Conservation (phyloP, 2,329 filamentous ascomycete species). For the Monilinia polystroma region DNA sequence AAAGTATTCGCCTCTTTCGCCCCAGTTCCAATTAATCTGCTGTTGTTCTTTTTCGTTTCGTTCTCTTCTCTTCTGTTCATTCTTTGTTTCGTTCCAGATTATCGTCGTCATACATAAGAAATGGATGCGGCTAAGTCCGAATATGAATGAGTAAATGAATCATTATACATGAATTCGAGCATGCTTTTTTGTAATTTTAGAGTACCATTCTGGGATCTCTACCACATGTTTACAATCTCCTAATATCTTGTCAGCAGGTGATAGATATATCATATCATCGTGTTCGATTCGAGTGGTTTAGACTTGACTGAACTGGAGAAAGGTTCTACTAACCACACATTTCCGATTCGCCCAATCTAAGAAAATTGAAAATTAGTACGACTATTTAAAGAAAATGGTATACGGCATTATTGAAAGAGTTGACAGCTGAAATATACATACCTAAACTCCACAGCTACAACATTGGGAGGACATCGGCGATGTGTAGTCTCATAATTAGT, state of each 20-base stretch:
- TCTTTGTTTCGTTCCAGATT: neutral
- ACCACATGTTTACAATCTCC: slow-evolving; percentile 19
- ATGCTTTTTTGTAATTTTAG: slow-evolving; percentile 16
- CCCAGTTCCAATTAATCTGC: neutral
- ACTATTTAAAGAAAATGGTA: slow-evolving; percentile 9
- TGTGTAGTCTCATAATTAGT: slow-evolving; percentile 50
- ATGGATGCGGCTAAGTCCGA: slow-evolving; percentile 1
- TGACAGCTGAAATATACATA: slow-evolving; percentile 23
- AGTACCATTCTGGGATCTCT: slow-evolving; percentile 20
- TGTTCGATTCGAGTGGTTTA: slow-evolving; percentile 7
- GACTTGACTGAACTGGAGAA: slow-evolving; percentile 1
- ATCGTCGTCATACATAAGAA: slow-evolving; percentile 13
- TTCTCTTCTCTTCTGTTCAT: neutral
- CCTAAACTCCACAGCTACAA: slow-evolving; percentile 42
- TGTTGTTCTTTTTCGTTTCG: neutral
- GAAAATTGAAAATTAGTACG: slow-evolving; percentile 24
- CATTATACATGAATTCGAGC: slow-evolving; percentile 17
- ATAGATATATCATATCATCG: neutral
- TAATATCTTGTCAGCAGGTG: slow-evolving; percentile 8
- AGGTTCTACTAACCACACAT: slow-evolving; percentile 34
- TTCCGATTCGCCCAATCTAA: slow-evolving; percentile 35
- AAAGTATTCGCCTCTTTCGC: slow-evolving; percentile 1
- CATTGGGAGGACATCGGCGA: slow-evolving; percentile 53
- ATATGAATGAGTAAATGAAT: neutral
- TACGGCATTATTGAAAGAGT: neutral